A percentile compares a stretch with the other conserved stretches of the same genome.
phyloP scores from a whole-genome alignment of 148 eudicot genomes.

The Amaranthus palmeri region DNA sequence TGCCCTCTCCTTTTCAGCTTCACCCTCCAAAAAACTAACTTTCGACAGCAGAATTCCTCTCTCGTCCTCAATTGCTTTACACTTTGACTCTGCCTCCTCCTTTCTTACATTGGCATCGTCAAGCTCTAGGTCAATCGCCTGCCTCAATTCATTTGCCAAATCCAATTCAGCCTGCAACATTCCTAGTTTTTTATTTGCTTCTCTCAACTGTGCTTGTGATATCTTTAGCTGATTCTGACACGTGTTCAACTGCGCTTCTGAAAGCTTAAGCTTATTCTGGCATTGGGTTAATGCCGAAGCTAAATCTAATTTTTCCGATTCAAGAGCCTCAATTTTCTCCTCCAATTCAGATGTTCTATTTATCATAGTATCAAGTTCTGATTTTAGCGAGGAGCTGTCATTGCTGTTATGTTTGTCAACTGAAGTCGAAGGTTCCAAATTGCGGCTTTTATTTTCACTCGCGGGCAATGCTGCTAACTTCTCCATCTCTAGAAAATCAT shows the following conservation, averaged over 20 bases:
- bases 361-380: constrained; percentile 45
- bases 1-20: constrained; percentile 43
- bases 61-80: constrained; percentile 40
- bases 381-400: constrained; percentile 25
- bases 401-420: constrained; percentile 16
- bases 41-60: constrained; percentile 33
- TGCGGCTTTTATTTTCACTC: constrained; percentile 18
- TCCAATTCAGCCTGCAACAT: constrained; percentile 40
- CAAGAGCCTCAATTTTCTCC: constrained; percentile 45
- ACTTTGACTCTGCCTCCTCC: constrained; percentile 44
- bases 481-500: constrained; percentile 93
- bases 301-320: constrained; percentile 50
- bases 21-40: constrained; percentile 37
- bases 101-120: constrained; percentile 41
- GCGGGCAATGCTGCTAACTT: constrained; percentile 49
- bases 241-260: constrained; percentile 41
- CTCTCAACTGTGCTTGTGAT: constrained; percentile 34
- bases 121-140: constrained; percentile 36
- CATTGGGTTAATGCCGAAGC: constrained; percentile 32
- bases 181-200: constrained; percentile 28
- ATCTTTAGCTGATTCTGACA: constrained; percentile 28
- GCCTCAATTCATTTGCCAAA: constrained; percentile 35
- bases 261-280: constrained; percentile 41
- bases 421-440: constrained; percentile 17
- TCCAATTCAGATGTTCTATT: constrained; percentile 52